These are phyloP conservation scores for Pulveroboletus sp. DNA, from an alignment of 768 basidiomycete species.

Conservation along the genomic window DNA sequence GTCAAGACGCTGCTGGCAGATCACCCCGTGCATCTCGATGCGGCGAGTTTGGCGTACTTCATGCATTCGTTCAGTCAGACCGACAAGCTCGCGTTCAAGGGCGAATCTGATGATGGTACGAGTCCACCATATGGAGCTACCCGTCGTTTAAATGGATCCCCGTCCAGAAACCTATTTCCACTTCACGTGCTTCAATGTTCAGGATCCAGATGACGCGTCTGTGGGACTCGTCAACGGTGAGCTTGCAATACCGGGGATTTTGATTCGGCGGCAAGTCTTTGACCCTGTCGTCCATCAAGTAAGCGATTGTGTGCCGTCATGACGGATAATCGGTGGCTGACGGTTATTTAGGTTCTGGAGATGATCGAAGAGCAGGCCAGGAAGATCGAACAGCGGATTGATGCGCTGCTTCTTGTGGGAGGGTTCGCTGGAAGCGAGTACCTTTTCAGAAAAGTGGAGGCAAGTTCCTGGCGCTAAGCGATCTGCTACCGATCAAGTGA, in stretches of 20 bases:
- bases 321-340: conserved; percentile 6
- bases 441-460: conserved; percentile 74
- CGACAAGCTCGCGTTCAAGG: conserved; percentile 75
- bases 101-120: conserved; percentile 69
- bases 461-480: conserved; percentile 30
- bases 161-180: conserved; percentile 71
- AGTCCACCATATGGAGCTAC: conserved; percentile 11
- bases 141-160: conserved; percentile 8
- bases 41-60: conserved; percentile 78
- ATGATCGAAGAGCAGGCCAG: conserved; percentile 73
- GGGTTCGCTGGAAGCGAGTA: conserved; percentile 88
- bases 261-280: conserved; percentile 79
- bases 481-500: conserved; percentile 7
- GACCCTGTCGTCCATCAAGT: conserved; percentile 84
- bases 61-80: conserved; percentile 88
- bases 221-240: conserved; percentile 83
- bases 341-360: conserved; percentile 54
- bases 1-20: conserved; percentile 73
- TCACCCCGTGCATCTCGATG: conserved; percentile 81
- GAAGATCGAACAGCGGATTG: conserved; percentile 63
- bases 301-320: conserved; percentile 15
- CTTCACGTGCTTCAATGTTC: conserved; percentile 87
- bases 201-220: conserved; percentile 73
- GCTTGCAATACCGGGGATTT: conserved; percentile 73
- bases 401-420: conserved; percentile 85